A percentile compares a stretch with the other conserved stretches of the same genome.
Conservation (phyloP, 495 filamentous ascomycete genomes). For the Xylaria bambusicola region DNA sequence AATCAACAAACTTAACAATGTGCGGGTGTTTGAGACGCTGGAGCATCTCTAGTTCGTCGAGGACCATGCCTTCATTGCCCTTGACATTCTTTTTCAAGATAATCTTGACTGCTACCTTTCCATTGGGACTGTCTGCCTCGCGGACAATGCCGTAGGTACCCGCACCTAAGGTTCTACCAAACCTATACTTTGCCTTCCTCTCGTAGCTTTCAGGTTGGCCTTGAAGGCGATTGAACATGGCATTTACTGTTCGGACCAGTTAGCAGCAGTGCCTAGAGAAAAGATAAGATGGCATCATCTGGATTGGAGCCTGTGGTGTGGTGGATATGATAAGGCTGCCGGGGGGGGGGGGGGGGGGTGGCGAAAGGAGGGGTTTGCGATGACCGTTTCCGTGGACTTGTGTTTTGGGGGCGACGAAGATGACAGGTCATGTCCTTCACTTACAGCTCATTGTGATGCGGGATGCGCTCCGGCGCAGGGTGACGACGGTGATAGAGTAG, state of each 20-base stretch:
- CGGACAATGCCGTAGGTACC: conserved; percentile 98
- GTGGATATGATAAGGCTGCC: too few species aligned
- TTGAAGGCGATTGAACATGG: conserved; percentile 95
- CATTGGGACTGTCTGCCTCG: conserved; percentile 79
- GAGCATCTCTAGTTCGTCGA: conserved; percentile 93
- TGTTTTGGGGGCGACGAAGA: conserved; percentile 9
- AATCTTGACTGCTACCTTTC: conserved; percentile 97
- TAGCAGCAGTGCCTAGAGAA: not conserved
- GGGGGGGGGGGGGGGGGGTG: too few species aligned
- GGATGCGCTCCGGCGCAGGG: conserved; percentile 24
- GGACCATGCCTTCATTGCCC: conserved; percentile 97
- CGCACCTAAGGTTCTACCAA: conserved; percentile 91
- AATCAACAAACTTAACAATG: conserved; percentile 97
- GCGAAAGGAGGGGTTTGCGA: not conserved
- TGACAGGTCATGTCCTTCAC: conserved; percentile 20
- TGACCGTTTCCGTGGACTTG: conserved; percentile 4
- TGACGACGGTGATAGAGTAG: not conserved
- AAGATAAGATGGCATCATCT: too few species aligned
- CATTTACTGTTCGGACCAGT: conserved; percentile 61
- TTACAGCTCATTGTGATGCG: conserved; percentile 39
- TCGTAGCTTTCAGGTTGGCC: conserved; percentile 98
- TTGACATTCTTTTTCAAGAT: conserved; percentile 99
- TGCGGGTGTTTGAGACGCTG: conserved; percentile 88
- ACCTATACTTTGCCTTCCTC: conserved; percentile 91
- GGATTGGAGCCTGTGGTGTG: too few species aligned